Base-by-base conservation (phyloP, 805 yeast genomes). In the Ogataea dorogensis region DNA sequence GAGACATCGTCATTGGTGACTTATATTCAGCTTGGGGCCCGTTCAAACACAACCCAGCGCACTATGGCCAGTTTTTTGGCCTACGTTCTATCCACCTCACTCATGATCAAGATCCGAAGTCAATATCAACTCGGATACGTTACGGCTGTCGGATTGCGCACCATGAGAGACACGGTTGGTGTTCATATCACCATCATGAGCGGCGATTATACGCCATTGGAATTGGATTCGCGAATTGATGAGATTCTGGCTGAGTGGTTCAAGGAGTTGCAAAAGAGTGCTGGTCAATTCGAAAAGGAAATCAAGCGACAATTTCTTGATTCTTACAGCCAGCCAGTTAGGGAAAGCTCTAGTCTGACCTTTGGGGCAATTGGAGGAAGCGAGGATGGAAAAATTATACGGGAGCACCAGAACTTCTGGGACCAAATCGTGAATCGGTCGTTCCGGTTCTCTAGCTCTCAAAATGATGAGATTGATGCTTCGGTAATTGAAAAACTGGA, bases 41-140 rank as follows among this genome's bases (percentile, higher is more conserved):
- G 81, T 34, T 49, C 50, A 3, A 68, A 72, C 46, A 27, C 31
- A 0, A 31, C 42, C 5, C 47, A 51, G 1, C 58, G 64, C 28
- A 53, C 77, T 0, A 37, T 78, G 38, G 69, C 82, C 0, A 62
- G 61, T 14, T 51, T 82, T 5, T 45, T 73, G 1, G 68, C 75
- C 1, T 73, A 64, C 51, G 33, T 73, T n/a, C 47, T 81, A 46
- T 63, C 75, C 0, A 44, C 64, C 6, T 58, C 68, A 1, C 60
- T 75, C 13, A 56, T 63, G 1, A 60, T 68, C 2, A 78, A 73
- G 30, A 55, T 82, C 12, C 59, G 89, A 42, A 68, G 67, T 13
- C 71, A 69, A 46, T 69, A 68, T 40, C 83, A 77, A 44, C 54
- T 83, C 36, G 89, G 86, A 0, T 83, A 83, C 51, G 65, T 70